A percentile compares a stretch with the other conserved stretches of the same genome.
These are phyloP conservation scores for Scleromitrula shiraiana DNA, from an alignment of 2,329 filamentous ascomycete genomes.

Conservation along the genomic window DNA sequence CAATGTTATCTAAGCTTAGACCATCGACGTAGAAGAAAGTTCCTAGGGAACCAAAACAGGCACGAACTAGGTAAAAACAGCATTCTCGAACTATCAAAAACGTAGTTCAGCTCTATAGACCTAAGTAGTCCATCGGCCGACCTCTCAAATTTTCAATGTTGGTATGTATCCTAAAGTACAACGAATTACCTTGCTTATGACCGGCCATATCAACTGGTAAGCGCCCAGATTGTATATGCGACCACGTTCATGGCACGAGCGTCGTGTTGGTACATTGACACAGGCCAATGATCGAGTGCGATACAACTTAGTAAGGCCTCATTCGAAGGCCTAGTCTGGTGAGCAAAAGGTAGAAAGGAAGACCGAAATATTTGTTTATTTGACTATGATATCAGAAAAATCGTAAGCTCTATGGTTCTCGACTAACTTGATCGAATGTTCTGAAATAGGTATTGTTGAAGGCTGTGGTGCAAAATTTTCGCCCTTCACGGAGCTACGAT, in stretches of 20 bases:
- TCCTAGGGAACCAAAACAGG: not conserved
- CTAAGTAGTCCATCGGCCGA: not conserved
- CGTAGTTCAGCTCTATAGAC: not conserved
- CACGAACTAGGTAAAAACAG: not conserved
- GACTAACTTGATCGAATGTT: not conserved
- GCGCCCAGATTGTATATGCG: not conserved
- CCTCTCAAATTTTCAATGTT: not conserved
- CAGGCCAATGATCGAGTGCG: not conserved
- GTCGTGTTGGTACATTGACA: not conserved
- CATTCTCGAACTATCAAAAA: not conserved
- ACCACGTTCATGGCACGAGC: not conserved
- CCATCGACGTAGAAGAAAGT: not conserved
- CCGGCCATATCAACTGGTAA: not conserved
- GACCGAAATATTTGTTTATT: not conserved
- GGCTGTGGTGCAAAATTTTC: conserved; percentile 1
- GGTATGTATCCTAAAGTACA: not conserved
- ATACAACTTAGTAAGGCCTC: not conserved
- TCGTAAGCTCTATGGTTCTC: not conserved
- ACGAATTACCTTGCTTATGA: not conserved
- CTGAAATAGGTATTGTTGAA: not conserved
- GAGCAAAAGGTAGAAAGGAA: not conserved
- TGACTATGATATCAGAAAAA: not conserved
- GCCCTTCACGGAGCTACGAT: not conserved
- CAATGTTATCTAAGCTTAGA: not conserved
- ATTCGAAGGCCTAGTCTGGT: not conserved